Evolutionary conservation across 1,139 yeast genomes (phyloP), one percentile per base, ranked within the genome.

Genomic region (Arxiozyma telluris): DNA sequence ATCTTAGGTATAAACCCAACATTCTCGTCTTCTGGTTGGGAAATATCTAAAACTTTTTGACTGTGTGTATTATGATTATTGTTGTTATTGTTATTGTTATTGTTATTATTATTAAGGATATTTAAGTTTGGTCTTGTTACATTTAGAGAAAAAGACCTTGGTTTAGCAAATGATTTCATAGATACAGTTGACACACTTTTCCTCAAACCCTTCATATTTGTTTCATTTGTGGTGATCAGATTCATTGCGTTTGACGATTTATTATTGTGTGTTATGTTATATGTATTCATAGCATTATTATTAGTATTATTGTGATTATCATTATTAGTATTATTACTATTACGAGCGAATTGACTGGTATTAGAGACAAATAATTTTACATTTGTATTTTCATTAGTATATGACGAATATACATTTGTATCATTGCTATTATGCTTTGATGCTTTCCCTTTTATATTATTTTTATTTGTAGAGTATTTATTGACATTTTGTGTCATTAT

Each of bases 1-100:
- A 69, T 66, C 54, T 66, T 68, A 25, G 71, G 73, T 43, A 68
- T 64, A 38, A 67, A 66, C 22, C 70, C 72, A 41, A 64, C 48
- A 51, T 67, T 65, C 50, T 69, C 71, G 49, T 66, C 69, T 41
- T 67, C 70, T 12, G 61, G 55, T 27, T 56, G 39, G 23, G 34
- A 52, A 4, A 49, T 46, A 18, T 47, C 22, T 18, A 21, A 23
- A 20, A 22, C 47, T 39, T 12, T 25, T 46, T 27, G 47, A 27
- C 20, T 41, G 21, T 15, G 27, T 21, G 39, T 21, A 47, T n/a
- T n/a, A n/a, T n/a, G n/a, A n/a, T n/a, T n/a, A n/a, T n/a, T n/a
- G n/a, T n/a, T n/a, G n/a, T n/a, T n/a, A n/a, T 6, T 23, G 25
- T 23, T 23, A 6, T 23, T 23, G 6, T 6, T 23, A 23, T 39